Base-by-base conservation (phyloP, 805 yeast species). In the Peterozyma toletana region DNA sequence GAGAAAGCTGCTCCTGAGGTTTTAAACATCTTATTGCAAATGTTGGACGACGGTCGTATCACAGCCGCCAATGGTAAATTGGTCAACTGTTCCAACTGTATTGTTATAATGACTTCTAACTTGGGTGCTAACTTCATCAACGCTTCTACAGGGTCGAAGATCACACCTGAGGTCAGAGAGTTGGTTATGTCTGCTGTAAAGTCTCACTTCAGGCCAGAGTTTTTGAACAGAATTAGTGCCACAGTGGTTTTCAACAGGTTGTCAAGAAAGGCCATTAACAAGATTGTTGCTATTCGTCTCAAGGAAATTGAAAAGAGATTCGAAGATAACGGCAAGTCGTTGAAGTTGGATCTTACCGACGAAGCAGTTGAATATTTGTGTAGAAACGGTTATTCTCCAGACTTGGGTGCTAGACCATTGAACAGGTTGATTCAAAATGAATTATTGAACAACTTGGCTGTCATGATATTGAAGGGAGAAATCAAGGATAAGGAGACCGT, bases 1-100 rank as follows among this genome's bases (percentile, higher is more conserved):
- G 99, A 93, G 61, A 93, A 93, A 66, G 99, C 99, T 14, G 96
- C 96, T 6, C 99, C 99, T 1, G 98, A 91, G 62, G 99, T 93
- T 2, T 71, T 91, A 59, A 93, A 96, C 9, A 84, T 93, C 16
- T 71, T 93, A 56, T 73, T 93, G 53, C 99, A 93, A 65, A 78
- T 93, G 68, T 71, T 93, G 48, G 99, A 93, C 58, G 99, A 93
- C 65, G 99, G 99, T 59, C 81, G 96, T 65, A 81, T 93, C 49
- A 88, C 97, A 13, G 85, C 96, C 14, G 87, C 96, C 43, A 88
- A 86, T 58, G 99, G 99, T 59, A 90, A 91, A 56, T 80, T 88
- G 34, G 83, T 93, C 55, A 90, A 90, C 67, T 91, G 96, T 52
- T 83, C 96, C 40, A 93, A 93, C 64, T 77, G 89, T 40, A 88